Percentiles rank a stretch among this genome's conserved stretches.
Evolutionary conservation across 1,284 basidiomycete species (phyloP).

Genomic region (Xanthoconium separans): DNA sequence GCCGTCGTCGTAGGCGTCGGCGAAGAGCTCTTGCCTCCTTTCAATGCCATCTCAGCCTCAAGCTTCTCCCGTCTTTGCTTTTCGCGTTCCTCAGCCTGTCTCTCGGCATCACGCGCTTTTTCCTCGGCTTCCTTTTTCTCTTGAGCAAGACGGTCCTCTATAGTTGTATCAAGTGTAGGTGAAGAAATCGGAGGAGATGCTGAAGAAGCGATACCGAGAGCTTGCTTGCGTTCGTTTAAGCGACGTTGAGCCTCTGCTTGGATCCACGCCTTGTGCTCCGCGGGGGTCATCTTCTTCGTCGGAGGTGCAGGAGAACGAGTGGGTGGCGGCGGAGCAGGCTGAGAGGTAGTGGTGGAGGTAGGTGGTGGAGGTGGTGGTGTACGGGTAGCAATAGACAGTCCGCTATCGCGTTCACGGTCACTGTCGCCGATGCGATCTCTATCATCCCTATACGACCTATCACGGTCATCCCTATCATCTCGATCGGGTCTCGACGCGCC

Average conservation of each 20-base stretch:
- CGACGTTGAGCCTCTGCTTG: conserved; percentile 82
- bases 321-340: conserved; percentile 40
- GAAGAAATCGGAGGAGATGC: conserved; percentile 37
- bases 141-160: conserved; percentile 78
- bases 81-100: conserved; percentile 76
- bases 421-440: conserved; percentile 24
- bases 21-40: conserved; percentile 40
- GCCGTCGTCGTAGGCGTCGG: conserved; percentile 34
- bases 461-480: conserved; percentile 36
- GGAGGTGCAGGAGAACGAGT: conserved; percentile 50
- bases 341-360: conserved; percentile 37
- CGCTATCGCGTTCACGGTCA: conserved; percentile 31
- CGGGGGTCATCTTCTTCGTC: conserved; percentile 69
- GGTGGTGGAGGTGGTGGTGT: conserved; percentile 50
- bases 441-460: conserved; percentile 26
- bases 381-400: conserved; percentile 36
- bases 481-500: conserved; percentile 37
- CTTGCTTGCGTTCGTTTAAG: conserved; percentile 85
- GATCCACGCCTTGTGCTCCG: conserved; percentile 81
- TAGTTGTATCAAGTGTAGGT: conserved; percentile 66
- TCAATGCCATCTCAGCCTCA: conserved; percentile 62
- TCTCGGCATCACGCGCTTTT: conserved; percentile 70
- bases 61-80: conserved; percentile 66
- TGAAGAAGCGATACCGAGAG: conserved; percentile 68
- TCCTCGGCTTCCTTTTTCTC: conserved; percentile 89